Conservation (phyloP, 2,329 filamentous ascomycete genomes). For the Aureobasidium sp. region DNA sequence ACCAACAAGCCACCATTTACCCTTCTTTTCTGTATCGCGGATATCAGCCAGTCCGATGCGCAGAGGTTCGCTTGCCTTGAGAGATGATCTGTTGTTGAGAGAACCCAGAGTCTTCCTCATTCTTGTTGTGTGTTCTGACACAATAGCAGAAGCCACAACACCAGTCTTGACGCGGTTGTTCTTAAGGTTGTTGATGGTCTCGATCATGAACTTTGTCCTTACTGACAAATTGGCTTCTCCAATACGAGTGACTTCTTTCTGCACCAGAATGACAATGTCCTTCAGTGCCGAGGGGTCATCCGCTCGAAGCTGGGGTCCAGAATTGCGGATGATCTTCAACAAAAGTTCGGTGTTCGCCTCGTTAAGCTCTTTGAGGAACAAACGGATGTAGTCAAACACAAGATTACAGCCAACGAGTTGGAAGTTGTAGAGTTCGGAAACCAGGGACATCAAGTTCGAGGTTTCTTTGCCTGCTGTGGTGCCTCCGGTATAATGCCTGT, state of each 20-base stretch:
- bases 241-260: conserved; percentile 58
- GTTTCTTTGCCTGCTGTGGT: conserved; percentile 49
- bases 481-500: conserved; percentile 51
- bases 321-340: conserved; percentile 71
- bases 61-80: conserved; percentile 72
- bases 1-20: conserved; percentile 98
- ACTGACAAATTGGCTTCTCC: conserved; percentile 68
- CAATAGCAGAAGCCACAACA: conserved; percentile 59
- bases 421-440: conserved; percentile 87
- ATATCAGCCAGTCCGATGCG: conserved; percentile 77
- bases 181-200: conserved; percentile 88
- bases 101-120: conserved; percentile 85
- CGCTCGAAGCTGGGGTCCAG: conserved; percentile 72
- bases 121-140: conserved; percentile 71
- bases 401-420: conserved; percentile 75
- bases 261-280: conserved; percentile 74
- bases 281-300: conserved; percentile 85
- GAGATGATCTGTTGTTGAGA: conserved; percentile 56
- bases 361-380: conserved; percentile 64
- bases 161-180: conserved; percentile 83
- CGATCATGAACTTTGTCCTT: conserved; percentile 94
- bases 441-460: conserved; percentile 70
- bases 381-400: conserved; percentile 82
- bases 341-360: conserved; percentile 86
- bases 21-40: conserved; percentile 70